Evolutionary conservation across 2,329 filamentous ascomycete genomes (phyloP), one percentile per base, ranked within the genome.

Genomic region (Arthroderma sp.): DNA sequence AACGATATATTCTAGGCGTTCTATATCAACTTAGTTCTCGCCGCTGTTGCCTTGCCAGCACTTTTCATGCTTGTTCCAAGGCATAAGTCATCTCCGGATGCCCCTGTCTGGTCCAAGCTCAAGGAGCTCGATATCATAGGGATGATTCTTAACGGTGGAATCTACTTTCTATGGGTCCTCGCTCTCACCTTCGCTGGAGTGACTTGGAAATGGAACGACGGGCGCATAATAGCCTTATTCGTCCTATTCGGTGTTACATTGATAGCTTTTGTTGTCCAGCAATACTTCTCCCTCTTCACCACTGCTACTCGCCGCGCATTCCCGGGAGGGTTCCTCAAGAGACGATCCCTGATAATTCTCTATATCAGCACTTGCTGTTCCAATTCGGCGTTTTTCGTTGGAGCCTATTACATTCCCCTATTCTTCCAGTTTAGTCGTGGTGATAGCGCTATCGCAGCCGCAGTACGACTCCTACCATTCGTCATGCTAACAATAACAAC

Each of bases 21-120:
- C 63, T 83, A 83, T 62, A 76, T 83, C 67, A 83, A 82, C 62
- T 68, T 81, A 0, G 63, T 72, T 28, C 66, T 77, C 49, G 70
- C 47, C 11, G 56, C 37, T 15, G 17, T 58, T 37, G 9, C 47
- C 3, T 15, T 37, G 11, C 56, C 56, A n/a, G 56, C 28, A 21
- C 52, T 54, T 13, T 37, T 58, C 25, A 15, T 55, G 28, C 54
- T 55, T 19, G 37, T 55, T 23, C 54, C 54, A 47, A 28, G 54
- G 6, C 17, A 55, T 15, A 43, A 37, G 8, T 17, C 54, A 44
- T 23, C 25, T 9, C 13, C 23, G 1, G 31, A 44, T 33, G 37
- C 17, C 4, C 19, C 35, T 7, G 19, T 66, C 6, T 56, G 31
- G 4, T 39, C 63, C 1, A 66, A 66, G 17, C 31, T 72, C 0